Percentiles rank a stretch among this genome's conserved stretches.
phyloP scores from a whole-genome alignment of 257 asterid species.

The Craterostigma plantagineum region DNA sequence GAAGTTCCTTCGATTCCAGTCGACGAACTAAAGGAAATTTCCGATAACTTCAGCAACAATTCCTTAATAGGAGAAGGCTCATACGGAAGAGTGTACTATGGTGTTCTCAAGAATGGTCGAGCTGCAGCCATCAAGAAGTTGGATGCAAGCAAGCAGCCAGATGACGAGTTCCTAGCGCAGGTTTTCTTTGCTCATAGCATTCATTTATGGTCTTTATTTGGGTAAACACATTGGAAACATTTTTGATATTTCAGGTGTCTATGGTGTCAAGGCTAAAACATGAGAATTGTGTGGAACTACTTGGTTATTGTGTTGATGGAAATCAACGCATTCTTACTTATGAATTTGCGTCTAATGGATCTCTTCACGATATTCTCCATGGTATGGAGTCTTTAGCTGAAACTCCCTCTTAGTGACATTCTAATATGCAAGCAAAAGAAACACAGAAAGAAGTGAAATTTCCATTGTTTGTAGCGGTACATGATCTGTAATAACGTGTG shows the following conservation, averaged over 20 bases:
- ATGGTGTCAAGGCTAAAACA: slow-evolving; percentile 85
- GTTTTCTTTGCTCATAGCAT: slow-evolving; percentile 16
- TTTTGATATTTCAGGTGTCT: slow-evolving; percentile 38
- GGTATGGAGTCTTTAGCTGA: slow-evolving; percentile 25
- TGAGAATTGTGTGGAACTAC: slow-evolving; percentile 60
- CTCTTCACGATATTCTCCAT: slow-evolving; percentile 84
- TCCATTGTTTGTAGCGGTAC: not conserved
- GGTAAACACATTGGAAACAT: not conserved
- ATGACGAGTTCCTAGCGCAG: slow-evolving; percentile 75
- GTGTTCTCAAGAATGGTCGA: slow-evolving; percentile 34
- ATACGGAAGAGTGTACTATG: slow-evolving; percentile 81
- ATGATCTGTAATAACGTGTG: not conserved
- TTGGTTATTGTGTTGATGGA: slow-evolving; percentile 82
- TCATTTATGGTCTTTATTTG: not conserved
- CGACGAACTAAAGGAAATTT: slow-evolving; percentile 61
- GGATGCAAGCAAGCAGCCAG: slow-evolving; percentile 78
- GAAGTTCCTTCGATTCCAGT: slow-evolving; percentile 56
- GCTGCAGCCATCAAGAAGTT: slow-evolving; percentile 75
- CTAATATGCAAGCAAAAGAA: not conserved
- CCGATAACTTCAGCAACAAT: slow-evolving; percentile 43
- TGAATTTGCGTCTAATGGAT: slow-evolving; percentile 81
- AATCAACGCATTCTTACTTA: slow-evolving; percentile 63
- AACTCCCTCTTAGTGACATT: not conserved
- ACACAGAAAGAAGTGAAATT: not conserved
- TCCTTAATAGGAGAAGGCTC: slow-evolving; percentile 83